Evolutionary conservation across 306 rosid genomes (phyloP).

Genomic region (Cucumis sativus): DNA sequence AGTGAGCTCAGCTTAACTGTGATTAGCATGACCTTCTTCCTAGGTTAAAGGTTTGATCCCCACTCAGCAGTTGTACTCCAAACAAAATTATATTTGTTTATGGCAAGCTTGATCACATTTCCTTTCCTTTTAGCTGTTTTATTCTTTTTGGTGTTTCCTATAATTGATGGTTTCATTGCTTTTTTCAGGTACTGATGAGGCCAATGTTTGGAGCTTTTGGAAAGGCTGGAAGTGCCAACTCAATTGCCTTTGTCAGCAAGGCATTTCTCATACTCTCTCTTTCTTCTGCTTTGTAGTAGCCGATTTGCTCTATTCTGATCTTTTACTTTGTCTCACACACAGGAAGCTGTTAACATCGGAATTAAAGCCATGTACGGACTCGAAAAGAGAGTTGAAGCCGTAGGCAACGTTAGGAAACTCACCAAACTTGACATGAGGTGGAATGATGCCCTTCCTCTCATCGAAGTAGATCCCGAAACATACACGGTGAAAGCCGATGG

Average conservation of each 20-base stretch:
- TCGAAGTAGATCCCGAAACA: constrained; percentile 78
- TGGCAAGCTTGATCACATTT: neutral
- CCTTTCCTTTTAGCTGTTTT: neutral
- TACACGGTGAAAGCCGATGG: constrained; percentile 66
- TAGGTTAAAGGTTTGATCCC: too few relatives aligned
- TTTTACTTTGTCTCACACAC: constrained; percentile 13
- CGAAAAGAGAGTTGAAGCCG: constrained; percentile 56
- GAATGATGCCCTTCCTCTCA: constrained; percentile 64
- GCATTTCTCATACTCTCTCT: constrained; percentile 26
- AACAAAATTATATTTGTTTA: neutral
- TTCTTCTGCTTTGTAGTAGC: neutral
- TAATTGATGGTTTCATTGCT: neutral
- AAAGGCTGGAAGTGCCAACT: constrained; percentile 60
- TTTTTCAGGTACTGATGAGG: constrained; percentile 63
- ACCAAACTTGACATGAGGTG: constrained; percentile 83
- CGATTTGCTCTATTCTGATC: too few relatives aligned
- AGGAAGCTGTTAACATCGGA: constrained; percentile 46
- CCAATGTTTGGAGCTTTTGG: constrained; percentile 92
- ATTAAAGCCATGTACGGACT: constrained; percentile 58
- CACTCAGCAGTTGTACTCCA: too few relatives aligned
- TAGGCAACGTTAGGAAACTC: constrained; percentile 49
- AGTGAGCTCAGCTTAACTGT: too few relatives aligned
- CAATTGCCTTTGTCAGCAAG: constrained; percentile 95
- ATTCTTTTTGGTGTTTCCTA: neutral
- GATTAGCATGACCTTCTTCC: too few relatives aligned